These are phyloP conservation scores for Pyronema omphalodes DNA, from an alignment of 495 filamentous ascomycete species.

Conservation along the genomic window DNA sequence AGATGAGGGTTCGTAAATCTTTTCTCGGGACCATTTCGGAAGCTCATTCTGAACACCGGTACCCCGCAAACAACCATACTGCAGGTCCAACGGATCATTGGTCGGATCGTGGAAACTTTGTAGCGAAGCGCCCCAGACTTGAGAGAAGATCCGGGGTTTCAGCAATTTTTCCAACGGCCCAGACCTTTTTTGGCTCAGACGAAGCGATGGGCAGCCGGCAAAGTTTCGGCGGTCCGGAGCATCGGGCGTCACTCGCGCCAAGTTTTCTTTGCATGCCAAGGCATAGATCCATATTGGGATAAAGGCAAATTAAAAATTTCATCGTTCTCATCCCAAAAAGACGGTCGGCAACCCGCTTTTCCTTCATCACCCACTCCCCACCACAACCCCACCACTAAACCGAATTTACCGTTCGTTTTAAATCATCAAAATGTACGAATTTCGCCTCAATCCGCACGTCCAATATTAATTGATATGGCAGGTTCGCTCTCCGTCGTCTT, in stretches of 20 bases:
- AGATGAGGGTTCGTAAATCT: too few relatives aligned
- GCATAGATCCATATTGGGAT: neutral
- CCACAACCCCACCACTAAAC: neutral
- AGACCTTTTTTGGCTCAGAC: neutral
- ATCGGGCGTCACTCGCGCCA: neutral
- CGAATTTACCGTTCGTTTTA: neutral
- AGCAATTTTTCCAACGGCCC: neutral
- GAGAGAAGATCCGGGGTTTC: too few relatives aligned
- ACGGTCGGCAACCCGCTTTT: neutral
- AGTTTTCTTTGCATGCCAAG: neutral
- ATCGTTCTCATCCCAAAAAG: neutral
- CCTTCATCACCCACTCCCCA: neutral
- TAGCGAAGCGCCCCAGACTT: too few relatives aligned
- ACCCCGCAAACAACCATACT: too few relatives aligned
- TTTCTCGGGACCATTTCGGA: too few relatives aligned
- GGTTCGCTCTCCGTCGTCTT: constrained; percentile 23
- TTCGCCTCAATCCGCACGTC: neutral
- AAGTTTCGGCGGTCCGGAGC: neutral
- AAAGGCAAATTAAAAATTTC: constrained; percentile 1
- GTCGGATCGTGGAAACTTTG: too few relatives aligned
- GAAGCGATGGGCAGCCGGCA: neutral
- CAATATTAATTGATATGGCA: neutral
- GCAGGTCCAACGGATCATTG: too few relatives aligned
- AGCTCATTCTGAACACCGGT: too few relatives aligned
- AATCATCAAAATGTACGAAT: neutral